These are phyloP conservation scores for Corylus avellana DNA, from an alignment of 306 rosid genomes.

Conservation along the genomic window DNA sequence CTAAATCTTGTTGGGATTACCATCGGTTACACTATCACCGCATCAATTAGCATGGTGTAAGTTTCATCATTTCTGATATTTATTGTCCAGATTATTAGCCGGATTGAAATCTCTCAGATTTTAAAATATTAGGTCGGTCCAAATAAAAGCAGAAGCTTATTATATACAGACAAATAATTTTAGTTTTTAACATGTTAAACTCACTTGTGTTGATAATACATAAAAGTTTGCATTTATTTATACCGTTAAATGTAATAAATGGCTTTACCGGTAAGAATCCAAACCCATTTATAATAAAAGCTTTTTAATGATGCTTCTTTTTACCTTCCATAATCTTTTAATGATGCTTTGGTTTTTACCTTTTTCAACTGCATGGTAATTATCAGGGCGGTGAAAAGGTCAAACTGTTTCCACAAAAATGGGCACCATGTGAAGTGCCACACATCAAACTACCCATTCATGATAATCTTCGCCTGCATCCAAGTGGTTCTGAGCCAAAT, in stretches of 20 bases:
- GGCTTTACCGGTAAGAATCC: too few species aligned
- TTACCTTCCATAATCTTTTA: too few species aligned
- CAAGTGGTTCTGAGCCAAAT: slow-evolving; percentile 83
- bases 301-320: background rate
- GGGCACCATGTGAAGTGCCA: slow-evolving; percentile 64
- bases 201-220: too few species aligned
- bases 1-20: slow-evolving; percentile 77
- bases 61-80: slow-evolving; percentile 13
- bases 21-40: slow-evolving; percentile 93
- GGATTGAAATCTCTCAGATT: too few species aligned
- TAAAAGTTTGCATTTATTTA: too few species aligned
- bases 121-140: too few species aligned
- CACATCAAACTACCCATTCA: slow-evolving; percentile 64
- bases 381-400: slow-evolving; percentile 81
- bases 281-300: too few species aligned
- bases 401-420: slow-evolving; percentile 83
- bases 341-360: background rate
- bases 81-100: too few species aligned
- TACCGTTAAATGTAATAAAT: too few species aligned
- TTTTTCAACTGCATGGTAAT: background rate
- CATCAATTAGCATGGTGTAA: slow-evolving; percentile 96
- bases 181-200: too few species aligned
- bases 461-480: slow-evolving; percentile 72
- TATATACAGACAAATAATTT: too few species aligned
- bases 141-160: too few species aligned